Evolutionary conservation across 108 stramenopile species (phyloP), one percentile per base, ranked within the genome.

Genomic region (Nannochloropsis gaditana): DNA sequence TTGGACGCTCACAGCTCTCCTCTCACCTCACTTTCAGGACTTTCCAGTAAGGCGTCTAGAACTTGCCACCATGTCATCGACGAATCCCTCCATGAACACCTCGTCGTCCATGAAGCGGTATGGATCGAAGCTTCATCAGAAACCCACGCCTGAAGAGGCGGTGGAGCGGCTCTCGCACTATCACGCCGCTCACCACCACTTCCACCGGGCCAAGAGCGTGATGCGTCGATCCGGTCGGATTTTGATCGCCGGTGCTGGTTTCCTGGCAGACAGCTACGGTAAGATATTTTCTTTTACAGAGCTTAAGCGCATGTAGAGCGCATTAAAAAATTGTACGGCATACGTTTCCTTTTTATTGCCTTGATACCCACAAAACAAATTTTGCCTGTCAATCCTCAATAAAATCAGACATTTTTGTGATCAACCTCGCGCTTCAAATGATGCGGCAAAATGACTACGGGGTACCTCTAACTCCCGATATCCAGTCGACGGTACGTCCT

Each of bases 141-240:
- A 73, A n/a, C 59, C 59, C 2, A 73, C 59, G 59, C 59, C 59
- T n/a, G 59, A 73, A 6, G 59, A 73, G 59, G 59, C 59, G 4
- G 59, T 73, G 2, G 59, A 73, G 8, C 4, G 59, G 59, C 59
- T 73, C 59, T 73, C 59, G 19, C 59, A 73, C n/a, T 73, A 73
- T n/a, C 59, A 73, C 59, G 19, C 59, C 19, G 59, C 59, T 15
- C 59, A 73, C n/a, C 59, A n/a, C 59, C 59, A 73, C 59, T 73
- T 73, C 59, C 59, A 73, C 59, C 59, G 59, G 59, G 59, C 59
- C 59, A 73, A 73, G 59, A 73, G 59, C 59, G n/a, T 73, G 59
- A n/a, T 73, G 59, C 4, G 59, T n/a, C n/a, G 19, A 4, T 73
- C 59, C 19, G 59, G 59, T 73, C 59, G 59, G 19, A 73, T 73